Percentiles rank a stretch among this genome's conserved stretches.
These are phyloP conservation scores for Teunomyces panamensis DNA, from an alignment of 805 yeast species.

Conservation along the genomic window DNA sequence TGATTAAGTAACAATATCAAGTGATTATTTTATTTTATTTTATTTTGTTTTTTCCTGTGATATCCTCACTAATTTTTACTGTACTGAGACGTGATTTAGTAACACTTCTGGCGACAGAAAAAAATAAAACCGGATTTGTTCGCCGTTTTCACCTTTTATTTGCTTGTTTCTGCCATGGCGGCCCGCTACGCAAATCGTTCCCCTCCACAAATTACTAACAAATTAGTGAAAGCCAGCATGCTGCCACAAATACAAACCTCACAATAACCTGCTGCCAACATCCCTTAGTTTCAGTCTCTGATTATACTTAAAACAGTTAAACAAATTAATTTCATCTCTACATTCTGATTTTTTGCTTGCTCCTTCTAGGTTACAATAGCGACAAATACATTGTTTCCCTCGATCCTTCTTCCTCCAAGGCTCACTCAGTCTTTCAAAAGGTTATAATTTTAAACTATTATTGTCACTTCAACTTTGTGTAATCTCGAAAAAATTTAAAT, in stretches of 20 bases:
- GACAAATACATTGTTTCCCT: neutral
- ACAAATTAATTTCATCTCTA: too few species aligned
- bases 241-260: too few species aligned
- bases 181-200: too few species aligned
- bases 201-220: neutral
- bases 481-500: conserved; percentile 1
- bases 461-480: neutral
- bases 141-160: too few species aligned
- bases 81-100: neutral
- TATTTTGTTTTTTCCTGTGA: neutral
- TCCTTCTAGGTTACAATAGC: neutral
- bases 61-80: neutral
- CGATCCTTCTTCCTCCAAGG: neutral
- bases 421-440: neutral
- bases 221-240: neutral
- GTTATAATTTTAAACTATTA: neutral
- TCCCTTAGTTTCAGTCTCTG: neutral
- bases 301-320: too few species aligned
- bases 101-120: neutral
- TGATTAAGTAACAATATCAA: neutral
- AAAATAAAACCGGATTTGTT: neutral
- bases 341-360: too few species aligned
- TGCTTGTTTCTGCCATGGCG: too few species aligned
- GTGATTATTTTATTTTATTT: too few species aligned
- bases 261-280: too few species aligned